These are phyloP conservation scores for Gaeumannomyces sp. DNA, from an alignment of 2,329 filamentous ascomycete genomes.

Conservation along the genomic window DNA sequence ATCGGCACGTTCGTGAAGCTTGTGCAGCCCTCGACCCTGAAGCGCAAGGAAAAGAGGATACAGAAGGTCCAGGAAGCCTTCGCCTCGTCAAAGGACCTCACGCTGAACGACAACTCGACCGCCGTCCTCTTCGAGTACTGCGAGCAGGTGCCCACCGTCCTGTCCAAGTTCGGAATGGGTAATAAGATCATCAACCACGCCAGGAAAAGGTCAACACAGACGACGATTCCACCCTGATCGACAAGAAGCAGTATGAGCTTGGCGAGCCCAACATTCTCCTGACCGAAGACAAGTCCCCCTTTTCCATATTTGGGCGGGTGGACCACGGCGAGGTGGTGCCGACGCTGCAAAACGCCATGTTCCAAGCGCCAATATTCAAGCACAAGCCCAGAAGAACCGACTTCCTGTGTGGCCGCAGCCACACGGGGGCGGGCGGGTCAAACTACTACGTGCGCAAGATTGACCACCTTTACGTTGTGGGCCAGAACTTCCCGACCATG, in stretches of 20 bases:
- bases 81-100: conserved; percentile 72
- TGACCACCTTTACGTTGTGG: conserved; percentile 84
- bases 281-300: conserved; percentile 91
- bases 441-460: conserved; percentile 82
- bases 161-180: conserved; percentile 97
- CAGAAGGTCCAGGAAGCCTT: conserved; percentile 75
- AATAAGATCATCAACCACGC: conserved; percentile 97
- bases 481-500: conserved; percentile 85
- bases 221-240: conserved; percentile 59
- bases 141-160: conserved; percentile 82
- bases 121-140: conserved; percentile 91
- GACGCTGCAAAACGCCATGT: conserved; percentile 93
- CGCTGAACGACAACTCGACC: conserved; percentile 81
- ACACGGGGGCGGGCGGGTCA: conserved; percentile 70
- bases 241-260: conserved; percentile 60
- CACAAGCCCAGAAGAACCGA: conserved; percentile 73
- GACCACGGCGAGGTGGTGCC: conserved; percentile 85
- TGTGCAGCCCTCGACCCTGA: conserved; percentile 59
- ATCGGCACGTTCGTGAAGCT: conserved; percentile 66
- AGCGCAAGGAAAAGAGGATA: conserved; percentile 76
- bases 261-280: conserved; percentile 85
- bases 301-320: conserved; percentile 90
- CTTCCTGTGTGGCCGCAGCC: conserved; percentile 79
- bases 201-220: conserved; percentile 69
- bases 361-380: conserved; percentile 86